Evolutionary conservation across 768 basidiomycete genomes (phyloP), one percentile per base, ranked within the genome.

Genomic region (Leccinum ochraceum): DNA sequence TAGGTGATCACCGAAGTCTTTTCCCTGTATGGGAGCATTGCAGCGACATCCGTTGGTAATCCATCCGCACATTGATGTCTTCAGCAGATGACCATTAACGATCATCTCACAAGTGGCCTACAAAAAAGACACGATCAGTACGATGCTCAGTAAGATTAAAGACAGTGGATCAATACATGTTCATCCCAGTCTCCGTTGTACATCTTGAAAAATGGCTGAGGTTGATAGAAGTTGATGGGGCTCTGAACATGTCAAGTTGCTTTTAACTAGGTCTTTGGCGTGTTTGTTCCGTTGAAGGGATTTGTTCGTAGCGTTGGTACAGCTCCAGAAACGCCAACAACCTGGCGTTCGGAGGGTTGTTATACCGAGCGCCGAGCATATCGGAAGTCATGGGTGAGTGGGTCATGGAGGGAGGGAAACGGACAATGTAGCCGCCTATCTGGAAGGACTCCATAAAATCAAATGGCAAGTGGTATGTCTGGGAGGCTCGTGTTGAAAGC

Each of bases 1-100:
- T 26, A 71, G 16, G n/a, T 71, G 70, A 0, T 6, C 2, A 14
- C 63, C 26, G 22, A 71, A 3, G 3, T 71, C 67, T 10, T 42
- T n/a, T 17, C 70, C 70, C 2, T 1, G 28, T 7, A 71, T 34
- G 0, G 0, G 2, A n/a, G 34, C 11, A 26, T 59, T 56, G 20
- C 70, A 71, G 1, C 24, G 26, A 1, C 3, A 3, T 1, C 69
- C 69, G 6, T 69, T 32, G 22, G 13, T 20, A 0, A 3, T 16
- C 71, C 70, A 71, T 3, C 14, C 46, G 6, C 70, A 71, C 5
- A 0, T 4, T 2, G 59, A 60, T 3, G 11, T 5, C 14, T 32
- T 63, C 17, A 61, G 6, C 0, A 6, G 62, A 0, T 57, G 28
- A 0, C 48, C 61, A 14, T 60, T 48, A 1, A 60, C 55, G 13